Base-by-base conservation (phyloP, 2,329 filamentous ascomycete genomes). In the Arthrobotrys megalospora region DNA sequence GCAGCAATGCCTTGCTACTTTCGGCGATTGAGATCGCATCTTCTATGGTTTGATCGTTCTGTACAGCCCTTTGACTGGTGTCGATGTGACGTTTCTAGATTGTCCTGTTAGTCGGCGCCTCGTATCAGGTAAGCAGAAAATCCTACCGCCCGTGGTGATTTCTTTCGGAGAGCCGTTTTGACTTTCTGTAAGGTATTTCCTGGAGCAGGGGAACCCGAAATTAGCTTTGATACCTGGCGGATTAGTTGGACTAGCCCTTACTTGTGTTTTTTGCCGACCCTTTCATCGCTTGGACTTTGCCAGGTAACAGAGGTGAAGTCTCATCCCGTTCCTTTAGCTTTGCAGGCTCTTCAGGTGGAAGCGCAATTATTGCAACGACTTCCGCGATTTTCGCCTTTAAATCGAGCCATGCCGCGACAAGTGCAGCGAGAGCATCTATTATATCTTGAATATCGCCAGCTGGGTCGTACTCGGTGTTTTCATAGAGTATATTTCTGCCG, bases 381-480 rank as follows among this genome's bases (percentile, higher is more conserved):
- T 52, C 65, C 1, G 16, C 50, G 5, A 69, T 69, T 7, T 52
- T 52, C 4, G 10, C 50, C 11, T 48, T 60, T 11, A 69, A 36
- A 1, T 6, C 65, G 8, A 21, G 38, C 21, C 60, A 69, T 28
- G 65, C 65, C n/a, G 65, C 60, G 19, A 48, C 60, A 1, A 69
- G 41, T n/a, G 36, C 52, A 24, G 38, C 4, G 6, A 69, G 38
- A 16, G 65, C 65, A 4, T 28, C 28, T 48, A 55, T 55, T 21
- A 69, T 19, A 4, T 60, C 38, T 8, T 52, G 19, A 1, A 69
- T 52, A 41, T 69, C 65, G 34, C 21, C 60, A 19, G 12, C 36
- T 28, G 65, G 65, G 47, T 69, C 65, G 16, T 16, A 69, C 10
- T 60, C 43, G 6, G 38, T 55, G 48, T 69, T 55, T 60, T 60